Evolutionary conservation across 129 eudicot genomes (phyloP), one percentile per base, ranked within the genome.

Genomic region (Artemisia argyi): DNA sequence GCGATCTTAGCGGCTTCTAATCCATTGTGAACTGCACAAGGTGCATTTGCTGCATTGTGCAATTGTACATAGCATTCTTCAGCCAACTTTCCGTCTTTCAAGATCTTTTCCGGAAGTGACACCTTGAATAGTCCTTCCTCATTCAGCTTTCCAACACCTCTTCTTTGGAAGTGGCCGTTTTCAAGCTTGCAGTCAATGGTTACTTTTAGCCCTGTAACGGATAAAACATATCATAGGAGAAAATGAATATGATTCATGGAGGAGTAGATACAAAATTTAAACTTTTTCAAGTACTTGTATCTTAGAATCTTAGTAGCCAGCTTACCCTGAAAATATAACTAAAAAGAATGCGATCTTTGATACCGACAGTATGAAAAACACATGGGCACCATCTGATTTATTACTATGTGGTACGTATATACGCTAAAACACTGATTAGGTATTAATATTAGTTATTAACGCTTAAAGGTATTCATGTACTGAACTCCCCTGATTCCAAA

Each of bases 21-120:
- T 68, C 93, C 96, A 30, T 78, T 76, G 73, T 87, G 83, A 58
- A 89, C 68, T 15, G 95, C 90, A 76, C 98, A 92, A 7, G 95
- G 95, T 54, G 84, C 66, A 16, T 78, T 65, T 60, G 90, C 86
- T 52, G 96, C 95, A 78, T 88, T 84, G 76, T 92, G 96, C 20
- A 92, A 95, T 66, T 89, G 96, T 51, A 84, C 95, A 35, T 85
- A 89, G 71, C 98, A 92, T 74, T 92, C 92, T 53, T 89, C 84
- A 24, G 78, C 82, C 39, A 87, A 74, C 47, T 86, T 81, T 15
- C 83, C 93, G 61, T 91, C 83, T 79, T 88, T 67, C 24, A 92
- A 61, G 28, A 86, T 68, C 59, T 92, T 94, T 35, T 83, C 68
- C 4, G 98, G 96, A 54, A 92, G 81, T 16, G 85, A 68, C 11